Percentiles rank a stretch among this genome's conserved stretches.
Evolutionary conservation across 495 filamentous ascomycete species (phyloP).

Genomic region (Penicilliopsis zonata): DNA sequence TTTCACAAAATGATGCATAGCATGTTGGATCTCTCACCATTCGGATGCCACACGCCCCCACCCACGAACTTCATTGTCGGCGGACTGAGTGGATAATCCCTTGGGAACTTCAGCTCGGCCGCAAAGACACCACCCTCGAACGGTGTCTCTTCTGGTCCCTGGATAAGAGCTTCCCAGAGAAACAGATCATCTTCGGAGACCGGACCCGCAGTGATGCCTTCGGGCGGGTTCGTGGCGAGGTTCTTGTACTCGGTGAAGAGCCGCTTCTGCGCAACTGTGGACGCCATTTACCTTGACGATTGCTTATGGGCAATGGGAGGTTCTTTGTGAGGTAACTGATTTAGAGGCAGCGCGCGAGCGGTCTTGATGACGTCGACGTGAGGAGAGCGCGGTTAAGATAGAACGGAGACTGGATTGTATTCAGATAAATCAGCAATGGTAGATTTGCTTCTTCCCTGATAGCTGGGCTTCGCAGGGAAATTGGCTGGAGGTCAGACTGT

Average conservation of each 20-base stretch:
- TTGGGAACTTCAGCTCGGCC: slow-evolving; percentile 87
- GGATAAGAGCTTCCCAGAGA: slow-evolving; percentile 92
- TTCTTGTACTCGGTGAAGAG: slow-evolving; percentile 95
- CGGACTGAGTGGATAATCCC: slow-evolving; percentile 87
- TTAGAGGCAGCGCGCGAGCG: no score
- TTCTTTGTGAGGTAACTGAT: neutral
- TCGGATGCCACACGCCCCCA: slow-evolving; percentile 86
- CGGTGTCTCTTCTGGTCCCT: slow-evolving; percentile 88
- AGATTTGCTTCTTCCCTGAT: no score
- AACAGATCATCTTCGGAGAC: slow-evolving; percentile 92
- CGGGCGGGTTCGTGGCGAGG: slow-evolving; percentile 71
- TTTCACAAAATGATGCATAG: slow-evolving; percentile 3
- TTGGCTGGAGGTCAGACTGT: no score
- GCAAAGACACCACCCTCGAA: slow-evolving; percentile 94
- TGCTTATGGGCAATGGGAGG: no score
- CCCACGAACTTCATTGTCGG: slow-evolving; percentile 90
- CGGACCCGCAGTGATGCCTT: slow-evolving; percentile 92
- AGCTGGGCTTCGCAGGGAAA: no score
- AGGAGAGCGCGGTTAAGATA: no score
- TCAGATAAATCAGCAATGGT: no score
- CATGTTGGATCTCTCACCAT: no score
- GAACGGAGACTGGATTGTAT: no score
- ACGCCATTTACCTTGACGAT: no score
- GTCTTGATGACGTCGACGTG: no score
- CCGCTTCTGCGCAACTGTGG: slow-evolving; percentile 67